Percentiles rank a stretch among this genome's conserved stretches.
Evolutionary conservation across 2,329 filamentous ascomycete species (phyloP).

Genomic region (Xylaria sp.): DNA sequence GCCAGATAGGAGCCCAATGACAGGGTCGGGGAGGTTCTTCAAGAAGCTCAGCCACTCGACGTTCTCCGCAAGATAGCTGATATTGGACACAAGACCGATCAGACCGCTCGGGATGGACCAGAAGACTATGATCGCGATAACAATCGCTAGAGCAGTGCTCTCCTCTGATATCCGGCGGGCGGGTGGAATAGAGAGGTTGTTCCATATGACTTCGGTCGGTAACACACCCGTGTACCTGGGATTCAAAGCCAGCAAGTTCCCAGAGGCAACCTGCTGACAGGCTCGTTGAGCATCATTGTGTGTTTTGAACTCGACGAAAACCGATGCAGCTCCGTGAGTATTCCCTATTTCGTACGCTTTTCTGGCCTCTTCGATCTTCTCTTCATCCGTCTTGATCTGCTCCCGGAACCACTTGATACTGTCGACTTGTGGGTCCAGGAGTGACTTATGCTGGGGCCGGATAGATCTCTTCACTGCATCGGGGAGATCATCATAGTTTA

Average conservation of each 20-base stretch:
- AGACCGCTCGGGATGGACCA: conserved; percentile 78
- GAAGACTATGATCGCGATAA: conserved; percentile 78
- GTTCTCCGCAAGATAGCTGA: conserved; percentile 66
- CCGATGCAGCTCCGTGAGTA: conserved; percentile 57
- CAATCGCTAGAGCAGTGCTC: conserved; percentile 66
- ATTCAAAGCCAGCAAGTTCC: conserved; percentile 28
- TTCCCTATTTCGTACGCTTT: conserved; percentile 25
- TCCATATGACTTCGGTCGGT: conserved; percentile 85
- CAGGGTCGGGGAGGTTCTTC: conserved; percentile 63
- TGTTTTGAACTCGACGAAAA: conserved; percentile 90
- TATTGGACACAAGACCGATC: conserved; percentile 84
- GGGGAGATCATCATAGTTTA: conserved; percentile 25
- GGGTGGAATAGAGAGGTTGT: conserved; percentile 62
- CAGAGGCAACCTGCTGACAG: conserved; percentile 58
- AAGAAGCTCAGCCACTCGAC: conserved; percentile 77
- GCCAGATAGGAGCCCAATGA: conserved; percentile 81
- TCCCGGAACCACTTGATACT: conserved; percentile 83
- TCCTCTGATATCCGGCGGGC: conserved; percentile 34
- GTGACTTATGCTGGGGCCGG: conserved; percentile 59
- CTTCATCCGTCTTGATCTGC: conserved; percentile 54
- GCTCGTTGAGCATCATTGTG: conserved; percentile 84
- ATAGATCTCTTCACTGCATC: conserved; percentile 30
- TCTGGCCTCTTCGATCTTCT: conserved; percentile 45
- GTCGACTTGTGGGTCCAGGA: conserved; percentile 77
- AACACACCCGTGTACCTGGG: conserved; percentile 59